Conservation (phyloP, 1,284 basidiomycete genomes). For the Chalciporus sp. region DNA sequence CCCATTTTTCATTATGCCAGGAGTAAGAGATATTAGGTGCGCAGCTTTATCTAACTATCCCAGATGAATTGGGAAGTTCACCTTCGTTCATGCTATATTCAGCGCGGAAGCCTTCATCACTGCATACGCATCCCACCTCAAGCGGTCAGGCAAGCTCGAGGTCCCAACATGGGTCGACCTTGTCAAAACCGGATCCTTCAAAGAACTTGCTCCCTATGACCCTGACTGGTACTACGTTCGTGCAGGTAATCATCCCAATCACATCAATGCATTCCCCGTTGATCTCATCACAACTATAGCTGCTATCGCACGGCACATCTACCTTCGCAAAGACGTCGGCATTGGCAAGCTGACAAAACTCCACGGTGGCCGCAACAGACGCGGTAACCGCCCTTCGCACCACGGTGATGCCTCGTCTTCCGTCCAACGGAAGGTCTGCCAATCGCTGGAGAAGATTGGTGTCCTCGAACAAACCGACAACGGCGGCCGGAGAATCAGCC, state of each 20-base stretch:
- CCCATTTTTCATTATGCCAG: constrained; percentile 72
- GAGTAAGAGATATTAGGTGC: constrained; percentile 90
- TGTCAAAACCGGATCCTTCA: constrained; percentile 97
- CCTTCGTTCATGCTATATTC: constrained; percentile 11
- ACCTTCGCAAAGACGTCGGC: constrained; percentile 99
- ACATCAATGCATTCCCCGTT: constrained; percentile 26
- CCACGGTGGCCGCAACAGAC: constrained; percentile 94
- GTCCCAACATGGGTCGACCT: constrained; percentile 99
- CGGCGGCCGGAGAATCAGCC: constrained; percentile 94
- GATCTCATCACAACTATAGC: constrained; percentile 51
- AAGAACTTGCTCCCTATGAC: constrained; percentile 99
- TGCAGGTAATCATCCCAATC: constrained; percentile 62
- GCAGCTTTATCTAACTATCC: constrained; percentile 22
- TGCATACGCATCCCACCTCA: constrained; percentile 92
- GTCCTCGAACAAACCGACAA: constrained; percentile 94
- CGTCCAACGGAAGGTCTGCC: constrained; percentile 91
- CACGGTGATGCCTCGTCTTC: constrained; percentile 88
- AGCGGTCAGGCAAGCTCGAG: constrained; percentile 97
- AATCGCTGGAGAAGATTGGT: constrained; percentile 98
- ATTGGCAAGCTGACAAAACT: constrained; percentile 96
- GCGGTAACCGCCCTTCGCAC: constrained; percentile 94
- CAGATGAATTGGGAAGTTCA: not conserved
- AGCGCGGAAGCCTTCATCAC: constrained; percentile 90
- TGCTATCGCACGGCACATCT: constrained; percentile 98
- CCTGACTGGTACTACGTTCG: constrained; percentile 99